Evolutionary conservation across 1,139 yeast species (phyloP).

Genomic region (Arxiozyma telluris): DNA sequence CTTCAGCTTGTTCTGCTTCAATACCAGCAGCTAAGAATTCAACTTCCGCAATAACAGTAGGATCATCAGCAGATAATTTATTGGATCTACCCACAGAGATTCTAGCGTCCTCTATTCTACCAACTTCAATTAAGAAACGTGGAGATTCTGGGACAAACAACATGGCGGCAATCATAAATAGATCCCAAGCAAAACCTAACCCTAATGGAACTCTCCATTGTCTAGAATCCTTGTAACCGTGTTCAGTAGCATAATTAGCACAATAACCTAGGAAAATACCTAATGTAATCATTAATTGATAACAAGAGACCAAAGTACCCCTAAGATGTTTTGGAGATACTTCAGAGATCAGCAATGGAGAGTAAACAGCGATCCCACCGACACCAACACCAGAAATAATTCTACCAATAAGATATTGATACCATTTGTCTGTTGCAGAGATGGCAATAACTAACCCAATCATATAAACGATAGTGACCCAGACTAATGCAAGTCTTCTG

Average conservation of each 20-base stretch:
- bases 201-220: slow-evolving; percentile 14
- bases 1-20: slow-evolving; percentile 9
- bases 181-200: slow-evolving; percentile 12
- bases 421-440: slow-evolving; percentile 7
- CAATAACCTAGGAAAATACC: slow-evolving; percentile 13
- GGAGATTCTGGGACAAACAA: slow-evolving; percentile 14
- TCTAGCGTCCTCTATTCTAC: slow-evolving; percentile 11
- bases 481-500: slow-evolving; percentile 8
- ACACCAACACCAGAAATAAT: slow-evolving; percentile 10
- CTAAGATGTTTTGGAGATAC: slow-evolving; percentile 9
- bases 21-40: slow-evolving; percentile 40
- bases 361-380: slow-evolving; percentile 9
- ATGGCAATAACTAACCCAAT: slow-evolving; percentile 7
- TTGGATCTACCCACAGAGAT: slow-evolving; percentile 10
- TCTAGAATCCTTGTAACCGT: slow-evolving; percentile 8
- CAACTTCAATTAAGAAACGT: slow-evolving; percentile 11
- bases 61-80: slow-evolving; percentile 37
- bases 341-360: slow-evolving; percentile 9
- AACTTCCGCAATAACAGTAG: slow-evolving; percentile 48
- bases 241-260: slow-evolving; percentile 11
- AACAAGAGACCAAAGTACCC: slow-evolving; percentile 9
- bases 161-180: slow-evolving; percentile 12
- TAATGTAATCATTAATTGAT: slow-evolving; percentile 11
- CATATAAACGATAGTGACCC: slow-evolving; percentile 7
- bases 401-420: slow-evolving; percentile 9